Base-by-base conservation (phyloP, 169 alveolate genomes). In the Plasmodium adleri region DNA sequence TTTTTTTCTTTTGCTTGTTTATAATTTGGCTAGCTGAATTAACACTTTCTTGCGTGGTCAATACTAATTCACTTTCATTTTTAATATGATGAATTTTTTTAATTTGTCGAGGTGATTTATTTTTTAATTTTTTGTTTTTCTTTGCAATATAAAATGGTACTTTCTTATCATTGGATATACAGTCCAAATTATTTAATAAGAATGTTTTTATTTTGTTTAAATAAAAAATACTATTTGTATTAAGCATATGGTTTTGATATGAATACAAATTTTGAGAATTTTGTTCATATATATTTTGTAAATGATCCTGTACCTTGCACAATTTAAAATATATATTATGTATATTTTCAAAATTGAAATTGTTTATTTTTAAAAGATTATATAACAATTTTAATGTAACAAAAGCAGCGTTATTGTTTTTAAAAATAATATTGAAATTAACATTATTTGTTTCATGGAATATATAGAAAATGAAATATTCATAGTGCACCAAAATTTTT, bases 281-380 rank as follows among this genome's bases (percentile, higher is more conserved):
- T 52, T 67, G 32, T 78, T 78, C 71, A 22, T 28, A 58, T 63
- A 47, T 60, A 24, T 22, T 39, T 20, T 50, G 45, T 62, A 83
- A 10, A 9, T 67, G 39, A 1, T 10, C 43, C 52, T 83, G 67
- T 49, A 83, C 0, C 39, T 59, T 67, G 47, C 47, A 17, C 8
- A 83, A 45, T 49, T 67, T 70, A 86, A 59, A 86, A 86, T 71
- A 72, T n/a, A 86, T 45, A 67, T 86, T 86, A 26, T 86, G 64
- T 13, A 86, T 24, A 71, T 86, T 72, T 70, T 70, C 62, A 62
- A 64, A 86, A 15, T 45, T 54, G 15, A 71, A 86, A 32, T 58
- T 86, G 32, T 70, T 73, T n/a, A 60, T 56, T 73, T 86, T 86
- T 43, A 86, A 3, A 50, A 72, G 62, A 13, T 9, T 9, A 56